Evolutionary conservation across 1,284 basidiomycete genomes (phyloP).

Genomic region (Apiotrichum porosum): DNA sequence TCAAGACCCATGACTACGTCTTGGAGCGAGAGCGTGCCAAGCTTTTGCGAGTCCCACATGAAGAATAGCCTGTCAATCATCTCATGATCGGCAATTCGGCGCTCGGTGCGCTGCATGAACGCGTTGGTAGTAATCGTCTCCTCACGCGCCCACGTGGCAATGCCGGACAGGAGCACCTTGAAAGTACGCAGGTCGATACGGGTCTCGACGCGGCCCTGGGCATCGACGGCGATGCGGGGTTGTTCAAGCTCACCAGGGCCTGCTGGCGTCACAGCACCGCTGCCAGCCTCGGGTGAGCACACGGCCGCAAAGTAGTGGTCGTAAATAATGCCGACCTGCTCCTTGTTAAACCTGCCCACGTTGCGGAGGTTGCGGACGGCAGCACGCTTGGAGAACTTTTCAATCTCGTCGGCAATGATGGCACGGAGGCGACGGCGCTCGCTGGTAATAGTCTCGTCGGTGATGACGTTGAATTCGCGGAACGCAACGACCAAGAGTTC

Average conservation of each 20-base stretch:
- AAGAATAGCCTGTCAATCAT: constrained; percentile 65
- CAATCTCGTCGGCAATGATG: constrained; percentile 90
- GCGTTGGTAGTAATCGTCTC: constrained; percentile 90
- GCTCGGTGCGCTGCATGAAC: constrained; percentile 64
- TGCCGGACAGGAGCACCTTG: constrained; percentile 79
- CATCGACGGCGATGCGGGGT: constrained; percentile 43
- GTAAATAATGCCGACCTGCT: constrained; percentile 83
- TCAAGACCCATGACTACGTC: constrained; percentile 87
- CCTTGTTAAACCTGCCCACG: constrained; percentile 77
- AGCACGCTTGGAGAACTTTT: constrained; percentile 91
- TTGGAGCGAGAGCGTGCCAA: constrained; percentile 79
- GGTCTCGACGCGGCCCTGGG: constrained; percentile 74
- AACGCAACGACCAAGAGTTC: constrained; percentile 93
- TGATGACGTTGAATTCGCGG: constrained; percentile 94
- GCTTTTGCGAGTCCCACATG: constrained; percentile 78
- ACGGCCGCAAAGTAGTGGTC: constrained; percentile 86
- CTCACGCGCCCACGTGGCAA: constrained; percentile 93
- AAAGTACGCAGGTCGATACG: constrained; percentile 84
- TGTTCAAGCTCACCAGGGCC: constrained; percentile 35
- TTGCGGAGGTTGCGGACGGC: constrained; percentile 83
- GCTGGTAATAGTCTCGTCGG: constrained; percentile 85
- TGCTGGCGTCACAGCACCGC: constrained; percentile 12
- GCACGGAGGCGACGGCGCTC: constrained; percentile 83
- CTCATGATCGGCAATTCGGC: constrained; percentile 51
- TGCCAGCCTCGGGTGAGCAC: constrained; percentile 58